phyloP scores from a whole-genome alignment of 805 yeast species.

The Yarrowia alimentaria region DNA sequence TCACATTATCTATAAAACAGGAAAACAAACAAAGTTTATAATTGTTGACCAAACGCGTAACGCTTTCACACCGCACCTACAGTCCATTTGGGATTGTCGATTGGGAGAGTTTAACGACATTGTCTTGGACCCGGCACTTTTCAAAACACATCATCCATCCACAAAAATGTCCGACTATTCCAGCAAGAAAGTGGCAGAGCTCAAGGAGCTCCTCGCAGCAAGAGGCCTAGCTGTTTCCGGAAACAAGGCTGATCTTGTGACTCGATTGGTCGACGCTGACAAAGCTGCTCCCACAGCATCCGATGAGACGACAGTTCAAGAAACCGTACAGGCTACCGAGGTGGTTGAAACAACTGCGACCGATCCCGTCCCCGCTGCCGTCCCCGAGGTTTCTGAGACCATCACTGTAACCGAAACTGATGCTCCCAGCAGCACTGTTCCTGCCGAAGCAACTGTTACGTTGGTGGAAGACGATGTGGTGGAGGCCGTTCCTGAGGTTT shows the following conservation, averaged over 20 bases:
- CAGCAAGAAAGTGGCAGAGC: conserved; percentile 60
- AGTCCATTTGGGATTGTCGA: too few species aligned
- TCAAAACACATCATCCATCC: background rate
- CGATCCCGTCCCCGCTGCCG: conserved; percentile 33
- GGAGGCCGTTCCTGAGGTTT: conserved; percentile 39
- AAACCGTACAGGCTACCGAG: background rate
- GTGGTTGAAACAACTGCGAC: conserved; percentile 31
- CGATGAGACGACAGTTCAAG: background rate
- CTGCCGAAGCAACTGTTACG: too few species aligned
- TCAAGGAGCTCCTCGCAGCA: conserved; percentile 70
- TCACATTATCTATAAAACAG: too few species aligned
- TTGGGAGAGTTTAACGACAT: too few species aligned
- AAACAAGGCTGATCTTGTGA: conserved; percentile 73
- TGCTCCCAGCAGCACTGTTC: too few species aligned
- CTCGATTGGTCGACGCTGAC: conserved; percentile 61
- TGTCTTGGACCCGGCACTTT: too few species aligned
- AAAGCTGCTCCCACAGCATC: conserved; percentile 36
- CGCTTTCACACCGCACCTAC: too few species aligned
- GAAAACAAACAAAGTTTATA: too few species aligned
- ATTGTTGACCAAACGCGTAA: too few species aligned
- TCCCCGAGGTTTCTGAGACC: conserved; percentile 32
- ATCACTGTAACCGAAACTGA: too few species aligned
- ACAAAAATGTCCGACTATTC: conserved; percentile 33
- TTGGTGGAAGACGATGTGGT: conserved; percentile 29
- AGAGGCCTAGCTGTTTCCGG: conserved; percentile 71